phyloP scores from a whole-genome alignment of 306 rosid genomes.

The Geum urbanum region DNA sequence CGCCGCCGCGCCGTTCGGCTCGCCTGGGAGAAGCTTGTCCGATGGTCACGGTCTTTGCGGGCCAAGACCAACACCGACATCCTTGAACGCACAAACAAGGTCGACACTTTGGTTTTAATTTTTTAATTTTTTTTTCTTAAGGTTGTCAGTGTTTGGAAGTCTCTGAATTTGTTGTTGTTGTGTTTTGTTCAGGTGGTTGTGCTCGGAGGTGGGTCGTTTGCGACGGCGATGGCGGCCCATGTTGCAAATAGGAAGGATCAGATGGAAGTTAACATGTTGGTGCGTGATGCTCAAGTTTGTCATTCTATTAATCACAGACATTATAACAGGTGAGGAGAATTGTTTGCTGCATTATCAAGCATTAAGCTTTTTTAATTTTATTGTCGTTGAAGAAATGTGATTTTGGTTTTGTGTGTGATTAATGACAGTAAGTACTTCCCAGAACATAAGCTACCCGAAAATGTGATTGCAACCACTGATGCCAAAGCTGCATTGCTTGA shows the following conservation, averaged over 20 bases:
- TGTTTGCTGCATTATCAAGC: neutral
- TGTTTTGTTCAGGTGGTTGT: constrained; percentile 57
- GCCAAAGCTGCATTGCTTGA: constrained; percentile 65
- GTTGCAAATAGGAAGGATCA: constrained; percentile 71
- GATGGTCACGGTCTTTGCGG: constrained; percentile 90
- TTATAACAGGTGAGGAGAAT: constrained; percentile 51
- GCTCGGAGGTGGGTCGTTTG: constrained; percentile 98
- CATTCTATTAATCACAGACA: constrained; percentile 60
- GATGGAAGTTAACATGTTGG: constrained; percentile 76
- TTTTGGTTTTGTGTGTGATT: neutral
- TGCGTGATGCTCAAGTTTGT: constrained; percentile 83
- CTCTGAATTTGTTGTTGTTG: constrained; percentile 8
- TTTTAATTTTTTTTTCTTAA: neutral
- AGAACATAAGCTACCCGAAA: constrained; percentile 60
- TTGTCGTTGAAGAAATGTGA: neutral
- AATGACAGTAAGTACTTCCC: constrained; percentile 79
- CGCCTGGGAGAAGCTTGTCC: constrained; percentile 91
- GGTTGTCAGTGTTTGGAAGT: neutral
- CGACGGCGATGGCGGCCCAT: constrained; percentile 96
- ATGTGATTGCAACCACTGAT: constrained; percentile 80
- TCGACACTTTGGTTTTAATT: constrained; percentile 16
- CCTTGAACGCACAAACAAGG: constrained; percentile 85
- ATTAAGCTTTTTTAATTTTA: neutral
- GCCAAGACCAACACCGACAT: constrained; percentile 71
- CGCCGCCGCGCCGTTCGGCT: constrained; percentile 65